Evolutionary conservation across 1,139 yeast species (phyloP).

Genomic region (Saccharomyces hybrid): DNA sequence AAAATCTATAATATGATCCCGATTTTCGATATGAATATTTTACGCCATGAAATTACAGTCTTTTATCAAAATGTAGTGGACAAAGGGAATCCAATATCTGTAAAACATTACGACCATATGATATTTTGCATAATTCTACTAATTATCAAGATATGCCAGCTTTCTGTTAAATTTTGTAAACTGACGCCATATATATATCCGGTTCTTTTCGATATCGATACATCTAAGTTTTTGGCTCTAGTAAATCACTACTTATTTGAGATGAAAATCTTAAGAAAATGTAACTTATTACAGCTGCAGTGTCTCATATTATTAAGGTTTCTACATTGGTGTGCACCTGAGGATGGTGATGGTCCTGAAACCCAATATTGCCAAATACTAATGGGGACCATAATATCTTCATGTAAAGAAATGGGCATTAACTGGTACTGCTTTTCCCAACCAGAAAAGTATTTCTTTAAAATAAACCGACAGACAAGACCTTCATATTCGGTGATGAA

Average conservation of each 20-base stretch:
- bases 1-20: conserved; percentile 22
- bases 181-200: conserved; percentile 9
- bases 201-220: conserved; percentile 17
- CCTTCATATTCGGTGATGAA: conserved; percentile 14
- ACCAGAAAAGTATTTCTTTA: conserved; percentile 14
- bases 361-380: conserved; percentile 26
- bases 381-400: conserved; percentile 26
- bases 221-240: conserved; percentile 21
- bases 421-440: conserved; percentile 22
- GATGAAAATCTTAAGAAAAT: conserved; percentile 23
- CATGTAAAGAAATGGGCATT: conserved; percentile 27
- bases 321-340: conserved; percentile 31
- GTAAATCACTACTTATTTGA: conserved; percentile 21
- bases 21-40: conserved; percentile 16
- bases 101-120: conserved; percentile 23
- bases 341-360: conserved; percentile 30
- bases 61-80: conserved; percentile 15
- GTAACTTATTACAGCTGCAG: conserved; percentile 25
- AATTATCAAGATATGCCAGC: conserved; percentile 20
- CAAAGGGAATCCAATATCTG: conserved; percentile 9
- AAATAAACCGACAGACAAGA: conserved; percentile 16
- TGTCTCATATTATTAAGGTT: conserved; percentile 23
- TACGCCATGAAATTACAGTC: conserved; percentile 14
- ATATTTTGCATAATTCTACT: conserved; percentile 20
- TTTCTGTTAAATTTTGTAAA: conserved; percentile 21